phyloP scores from a whole-genome alignment of 139 green algal genomes.

The Micractinium sp. region DNA sequence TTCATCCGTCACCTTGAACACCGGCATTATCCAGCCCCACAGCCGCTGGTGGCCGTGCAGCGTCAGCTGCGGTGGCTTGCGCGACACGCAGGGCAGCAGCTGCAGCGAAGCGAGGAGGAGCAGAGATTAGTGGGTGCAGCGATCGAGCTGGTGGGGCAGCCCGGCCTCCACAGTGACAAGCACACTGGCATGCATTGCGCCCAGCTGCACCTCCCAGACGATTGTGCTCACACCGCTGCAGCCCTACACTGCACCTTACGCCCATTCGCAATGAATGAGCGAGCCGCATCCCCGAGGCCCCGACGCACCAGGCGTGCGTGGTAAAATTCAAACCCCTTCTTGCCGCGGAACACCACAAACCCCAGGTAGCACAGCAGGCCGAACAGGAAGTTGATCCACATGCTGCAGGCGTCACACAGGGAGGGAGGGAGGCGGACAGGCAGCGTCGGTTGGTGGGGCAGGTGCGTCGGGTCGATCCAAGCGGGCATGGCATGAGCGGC shows the following conservation, averaged over 20 bases:
- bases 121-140: not conserved
- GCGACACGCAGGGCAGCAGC: slow-evolving; percentile 38
- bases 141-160: not conserved
- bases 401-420: not conserved
- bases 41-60: slow-evolving; percentile 32
- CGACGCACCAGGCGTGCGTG: slow-evolving; percentile 36
- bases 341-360: slow-evolving; percentile 42
- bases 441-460: not conserved
- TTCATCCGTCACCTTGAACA: slow-evolving; percentile 56
- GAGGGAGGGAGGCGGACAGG: not conserved
- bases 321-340: slow-evolving; percentile 42
- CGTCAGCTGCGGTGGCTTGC: slow-evolving; percentile 38
- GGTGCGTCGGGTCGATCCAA: not conserved
- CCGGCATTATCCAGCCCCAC: slow-evolving; percentile 56
- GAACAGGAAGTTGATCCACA: slow-evolving; percentile 41
- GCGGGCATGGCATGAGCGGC: not conserved
- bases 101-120: not conserved
- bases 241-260: not conserved
- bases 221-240: not conserved
- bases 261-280: too few species aligned
- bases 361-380: slow-evolving; percentile 34
- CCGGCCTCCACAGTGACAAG: not conserved
- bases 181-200: not conserved
- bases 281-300: not conserved
- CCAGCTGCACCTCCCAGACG: not conserved